Base-by-base conservation (phyloP, 306 rosid species). In the Trichosanthes truncata region DNA sequence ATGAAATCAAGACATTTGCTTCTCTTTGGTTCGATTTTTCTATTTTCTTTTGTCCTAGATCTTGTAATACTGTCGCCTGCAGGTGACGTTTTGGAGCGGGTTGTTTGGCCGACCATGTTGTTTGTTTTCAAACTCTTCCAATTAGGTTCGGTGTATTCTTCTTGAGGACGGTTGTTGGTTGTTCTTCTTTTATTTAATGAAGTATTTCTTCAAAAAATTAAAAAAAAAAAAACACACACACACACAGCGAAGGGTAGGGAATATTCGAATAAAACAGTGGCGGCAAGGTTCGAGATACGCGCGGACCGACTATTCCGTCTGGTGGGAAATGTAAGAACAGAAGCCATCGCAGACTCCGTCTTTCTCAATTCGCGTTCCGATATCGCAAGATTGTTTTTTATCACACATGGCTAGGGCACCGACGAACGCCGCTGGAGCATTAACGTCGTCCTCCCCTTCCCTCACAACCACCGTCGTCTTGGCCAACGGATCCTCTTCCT, bases 401-500 rank as follows among this genome's bases (percentile, higher is more conserved):
- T 59, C 14, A 18, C 29, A 25, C 9, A 79, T 79, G 76, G 77
- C 82, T 13, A 66, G 77, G 82, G 67, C 66, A 40, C 66, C 55
- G 17, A 68, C 17, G 78, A 25, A 17, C 77, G 46, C 78, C 43
- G 29, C 77, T 48, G 75, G 82, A 79, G 43, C 77, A 21, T 12
- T 79, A 9, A 51, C 68, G n/a, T 68, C 82, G 4, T 67, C 77
- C 6, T 68, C 82, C 31, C 82, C 82, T 45, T 66, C 82, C 9
- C 14, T 84, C 41, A 83, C 88, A 31, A 85, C 89, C 35, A 89
- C 94, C 69, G 65, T 91, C 63, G 88, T 89, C 87, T 85, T 91
- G 25, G 60, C 81, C 76, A 71, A 43, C 21, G 80, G 93, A 33
- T 88, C 90, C 9, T 82, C 89, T 43, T 78, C 90, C 43, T 79